Conservation (phyloP, 768 basidiomycete species). For the Suillus hirtellus region DNA sequence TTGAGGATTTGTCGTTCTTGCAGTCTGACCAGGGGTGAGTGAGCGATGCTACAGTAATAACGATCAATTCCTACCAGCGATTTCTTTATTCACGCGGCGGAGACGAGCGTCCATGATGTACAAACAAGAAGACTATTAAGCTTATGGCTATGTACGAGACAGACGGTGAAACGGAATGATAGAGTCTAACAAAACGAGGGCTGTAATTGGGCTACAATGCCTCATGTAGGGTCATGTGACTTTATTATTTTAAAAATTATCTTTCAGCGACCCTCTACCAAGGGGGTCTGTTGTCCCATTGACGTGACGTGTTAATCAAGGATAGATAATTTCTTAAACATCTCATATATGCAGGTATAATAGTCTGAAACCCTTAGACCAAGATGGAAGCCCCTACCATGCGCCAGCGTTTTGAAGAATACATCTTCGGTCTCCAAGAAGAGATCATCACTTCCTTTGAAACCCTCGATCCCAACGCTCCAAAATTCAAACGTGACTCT, state of each 20-base stretch:
- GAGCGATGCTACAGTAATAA: not conserved
- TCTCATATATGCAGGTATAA: not conserved
- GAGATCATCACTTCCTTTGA: slow-evolving; percentile 79
- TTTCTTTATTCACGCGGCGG: slow-evolving; percentile 92
- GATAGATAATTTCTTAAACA: not conserved
- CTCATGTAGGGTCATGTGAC: slow-evolving; percentile 24
- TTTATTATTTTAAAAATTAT: slow-evolving; percentile 13
- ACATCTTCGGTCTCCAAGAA: slow-evolving; percentile 75
- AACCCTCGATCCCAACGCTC: slow-evolving; percentile 68
- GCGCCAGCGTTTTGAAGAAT: slow-evolving; percentile 76
- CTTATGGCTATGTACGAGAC: not conserved
- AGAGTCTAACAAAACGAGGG: too few species aligned
- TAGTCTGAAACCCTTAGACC: not conserved
- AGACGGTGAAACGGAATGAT: not conserved
- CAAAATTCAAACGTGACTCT: slow-evolving; percentile 77
- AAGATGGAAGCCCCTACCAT: slow-evolving; percentile 41
- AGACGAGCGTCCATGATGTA: slow-evolving; percentile 81
- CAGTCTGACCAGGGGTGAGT: slow-evolving; percentile 59
- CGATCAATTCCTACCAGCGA: slow-evolving; percentile 55
- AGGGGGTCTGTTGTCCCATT: not conserved
- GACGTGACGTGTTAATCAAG: not conserved
- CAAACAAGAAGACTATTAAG: slow-evolving; percentile 2
- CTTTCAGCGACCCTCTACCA: not conserved
- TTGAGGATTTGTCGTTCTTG: slow-evolving; percentile 91
- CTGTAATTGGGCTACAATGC: too few species aligned